A percentile compares a stretch with the other conserved stretches of the same genome.
Evolutionary conservation across 163 green algal genomes (phyloP).

Genomic region (Scenedesmus sp.): DNA sequence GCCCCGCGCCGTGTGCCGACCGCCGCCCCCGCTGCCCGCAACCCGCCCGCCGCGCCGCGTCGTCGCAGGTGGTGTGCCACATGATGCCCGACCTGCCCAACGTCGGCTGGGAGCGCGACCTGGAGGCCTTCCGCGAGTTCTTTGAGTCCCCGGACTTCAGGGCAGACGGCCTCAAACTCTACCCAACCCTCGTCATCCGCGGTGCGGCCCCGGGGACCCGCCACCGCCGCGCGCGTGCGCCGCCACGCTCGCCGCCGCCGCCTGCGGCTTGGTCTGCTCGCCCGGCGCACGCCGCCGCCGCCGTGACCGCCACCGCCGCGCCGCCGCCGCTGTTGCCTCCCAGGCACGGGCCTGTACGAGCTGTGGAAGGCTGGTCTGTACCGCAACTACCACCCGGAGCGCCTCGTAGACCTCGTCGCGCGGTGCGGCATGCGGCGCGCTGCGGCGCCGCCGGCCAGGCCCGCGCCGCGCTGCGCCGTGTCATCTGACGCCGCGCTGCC

Average conservation of each 20-base stretch:
- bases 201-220: too few species aligned
- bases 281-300: neutral
- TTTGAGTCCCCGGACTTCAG: slow-evolving; percentile 95
- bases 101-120: slow-evolving; percentile 96
- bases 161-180: slow-evolving; percentile 91
- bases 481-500: neutral
- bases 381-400: slow-evolving; percentile 88
- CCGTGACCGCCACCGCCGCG: too few species aligned
- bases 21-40: too few species aligned
- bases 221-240: too few species aligned
- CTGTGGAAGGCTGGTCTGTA: slow-evolving; percentile 98
- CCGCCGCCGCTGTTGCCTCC: too few species aligned
- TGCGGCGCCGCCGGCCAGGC: too few species aligned
- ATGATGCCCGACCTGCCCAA: slow-evolving; percentile 99
- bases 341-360: slow-evolving; percentile 97
- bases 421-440: slow-evolving; percentile 41
- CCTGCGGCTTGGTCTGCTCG: neutral
- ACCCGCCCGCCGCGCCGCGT: neutral
- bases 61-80: slow-evolving; percentile 92
- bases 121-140: slow-evolving; percentile 96
- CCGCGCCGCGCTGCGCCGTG: neutral
- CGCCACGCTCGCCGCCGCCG: too few species aligned
- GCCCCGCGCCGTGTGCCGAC: too few species aligned
- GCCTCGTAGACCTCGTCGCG: slow-evolving; percentile 94
- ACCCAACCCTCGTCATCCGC: slow-evolving; percentile 98